A percentile compares a stretch with the other conserved stretches of the same genome.
These are phyloP conservation scores for Nyctanthes arbortristis DNA, from an alignment of 257 asterid species.

Conservation along the genomic window DNA sequence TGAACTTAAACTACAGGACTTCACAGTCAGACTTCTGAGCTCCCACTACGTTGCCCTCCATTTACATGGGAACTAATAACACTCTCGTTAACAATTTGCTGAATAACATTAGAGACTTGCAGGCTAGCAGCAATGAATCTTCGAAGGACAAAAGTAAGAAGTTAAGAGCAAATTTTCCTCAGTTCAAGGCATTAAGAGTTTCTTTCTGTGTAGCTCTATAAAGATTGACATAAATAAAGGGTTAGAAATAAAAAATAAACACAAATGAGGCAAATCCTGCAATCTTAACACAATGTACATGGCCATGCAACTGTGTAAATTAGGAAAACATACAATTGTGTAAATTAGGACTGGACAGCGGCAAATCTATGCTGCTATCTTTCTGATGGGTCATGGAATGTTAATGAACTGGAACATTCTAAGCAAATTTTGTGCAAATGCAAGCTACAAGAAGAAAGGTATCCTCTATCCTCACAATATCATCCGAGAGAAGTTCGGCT, in stretches of 20 bases:
- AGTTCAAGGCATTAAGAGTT: too few relatives aligned
- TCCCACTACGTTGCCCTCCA: background rate
- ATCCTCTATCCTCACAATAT: background rate
- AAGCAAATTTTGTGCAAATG: background rate
- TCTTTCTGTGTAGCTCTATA: too few relatives aligned
- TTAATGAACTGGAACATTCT: background rate
- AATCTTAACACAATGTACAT: too few relatives aligned
- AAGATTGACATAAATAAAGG: too few relatives aligned
- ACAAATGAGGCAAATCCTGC: too few relatives aligned
- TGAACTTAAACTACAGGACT: background rate
- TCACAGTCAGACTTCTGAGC: background rate
- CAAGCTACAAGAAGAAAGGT: background rate
- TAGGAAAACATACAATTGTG: background rate
- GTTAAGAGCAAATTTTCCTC: too few relatives aligned
- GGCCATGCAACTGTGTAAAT: too few relatives aligned
- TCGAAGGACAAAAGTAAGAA: too few relatives aligned
- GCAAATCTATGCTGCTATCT: background rate
- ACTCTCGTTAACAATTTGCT: background rate
- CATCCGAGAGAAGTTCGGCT: background rate
- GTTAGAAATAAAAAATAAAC: too few relatives aligned
- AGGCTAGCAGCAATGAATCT: background rate
- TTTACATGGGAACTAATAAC: background rate
- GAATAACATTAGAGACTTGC: background rate
- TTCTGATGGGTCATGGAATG: background rate
- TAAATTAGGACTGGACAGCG: background rate